Base-by-base conservation (phyloP, 2,329 filamentous ascomycete species). In the Cordyceps cicadae region DNA sequence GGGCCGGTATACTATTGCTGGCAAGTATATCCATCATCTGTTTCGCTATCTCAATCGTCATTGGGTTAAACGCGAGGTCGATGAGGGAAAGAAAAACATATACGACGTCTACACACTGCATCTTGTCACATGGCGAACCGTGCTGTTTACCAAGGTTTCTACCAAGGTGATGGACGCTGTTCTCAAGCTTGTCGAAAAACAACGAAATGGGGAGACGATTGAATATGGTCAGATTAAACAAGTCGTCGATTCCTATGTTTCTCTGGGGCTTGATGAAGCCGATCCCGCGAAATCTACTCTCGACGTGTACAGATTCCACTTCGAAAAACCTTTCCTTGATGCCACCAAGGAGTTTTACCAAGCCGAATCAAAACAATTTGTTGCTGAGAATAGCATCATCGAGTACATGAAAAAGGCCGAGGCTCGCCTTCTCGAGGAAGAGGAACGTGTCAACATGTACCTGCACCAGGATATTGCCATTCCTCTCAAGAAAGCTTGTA, bases 351-450 rank as follows among this genome's bases (percentile, higher is more conserved):
- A 81, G 34, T 99, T 96, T 76, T 99, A 99, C 73, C 82, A 91
- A 67, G 87, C 88, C 51, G 95, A 99, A 73, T 97, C 94, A 21
- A 90, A 91, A 68, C 88, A 92, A 64, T 99, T 99, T 71, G 86
- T 99, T 39, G 90, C 92, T 12, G 93, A 97, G 74, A 99, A 99
- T 72, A 96, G 89, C 64, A 92, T 99, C 4, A 92, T 99, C 39
- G 94, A 99, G 71, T 99, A 97, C 76, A 97, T 99, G 94, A 97
- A 97, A 81, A 99, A 99, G 82, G 95, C 94, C 0, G 93, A 97
- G 76, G 77, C 85, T 48, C 87, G 94, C 37, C 77, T 99, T 63
- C 85, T 90, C 8, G 94, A 99, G 74, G 94, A 99, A 74, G 94
- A 96, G 76, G 90, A 93, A 70, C 90, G 94, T 29, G 94, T 99